Percentiles rank a stretch among this genome's conserved stretches.
Conservation (phyloP, 1,139 yeast genomes). For the Saccharomycopsis hybrid region DNA sequence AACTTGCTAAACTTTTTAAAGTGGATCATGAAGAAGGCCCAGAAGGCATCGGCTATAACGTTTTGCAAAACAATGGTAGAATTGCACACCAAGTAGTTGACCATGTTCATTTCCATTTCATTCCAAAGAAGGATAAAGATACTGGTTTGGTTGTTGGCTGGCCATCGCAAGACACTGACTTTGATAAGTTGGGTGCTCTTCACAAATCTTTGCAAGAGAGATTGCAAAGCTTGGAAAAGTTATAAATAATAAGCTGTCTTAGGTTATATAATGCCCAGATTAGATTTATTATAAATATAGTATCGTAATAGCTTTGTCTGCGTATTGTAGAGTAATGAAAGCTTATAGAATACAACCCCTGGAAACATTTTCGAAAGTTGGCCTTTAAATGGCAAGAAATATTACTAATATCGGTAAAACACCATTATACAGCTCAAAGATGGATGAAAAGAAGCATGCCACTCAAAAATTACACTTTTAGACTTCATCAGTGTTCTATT, state of each 20-base stretch:
- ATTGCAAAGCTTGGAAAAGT: conserved; percentile 30
- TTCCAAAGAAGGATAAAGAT: conserved; percentile 69
- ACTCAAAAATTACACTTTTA: too few relatives aligned
- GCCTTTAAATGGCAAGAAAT: too few relatives aligned
- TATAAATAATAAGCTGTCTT: not conserved
- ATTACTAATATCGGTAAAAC: too few relatives aligned
- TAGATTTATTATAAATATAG: too few relatives aligned
- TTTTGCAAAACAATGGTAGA: conserved; percentile 86
- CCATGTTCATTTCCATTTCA: conserved; percentile 94
- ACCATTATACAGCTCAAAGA: too few relatives aligned
- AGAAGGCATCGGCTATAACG: conserved; percentile 77
- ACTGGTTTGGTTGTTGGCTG: conserved; percentile 84
- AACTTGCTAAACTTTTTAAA: conserved; percentile 61
- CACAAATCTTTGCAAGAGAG: conserved; percentile 58
- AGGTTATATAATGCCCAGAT: too few relatives aligned
- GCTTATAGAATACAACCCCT: too few relatives aligned
- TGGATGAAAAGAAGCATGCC: too few relatives aligned
- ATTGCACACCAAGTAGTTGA: conserved; percentile 93
- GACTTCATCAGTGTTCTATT: too few relatives aligned
- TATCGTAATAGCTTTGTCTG: not conserved
- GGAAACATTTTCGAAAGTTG: too few relatives aligned
- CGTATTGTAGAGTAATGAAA: too few relatives aligned
- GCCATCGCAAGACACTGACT: conserved; percentile 79
- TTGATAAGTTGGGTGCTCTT: conserved; percentile 55
- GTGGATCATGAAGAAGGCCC: conserved; percentile 54